Base-by-base conservation (phyloP, 2,329 filamentous ascomycete species). In the Pseudogymnoascus sp. region DNA sequence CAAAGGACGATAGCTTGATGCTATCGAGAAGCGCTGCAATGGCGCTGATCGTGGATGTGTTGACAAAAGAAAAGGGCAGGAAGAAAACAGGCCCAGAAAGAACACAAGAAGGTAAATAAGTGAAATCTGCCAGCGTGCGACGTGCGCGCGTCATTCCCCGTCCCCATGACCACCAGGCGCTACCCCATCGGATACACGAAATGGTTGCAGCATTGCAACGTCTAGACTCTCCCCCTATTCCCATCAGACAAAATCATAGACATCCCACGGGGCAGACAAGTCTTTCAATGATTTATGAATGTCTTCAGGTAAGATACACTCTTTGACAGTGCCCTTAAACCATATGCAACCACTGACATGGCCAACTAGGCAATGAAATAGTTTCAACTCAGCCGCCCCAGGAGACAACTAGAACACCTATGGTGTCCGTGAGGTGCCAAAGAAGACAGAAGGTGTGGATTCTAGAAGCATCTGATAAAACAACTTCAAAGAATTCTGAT, bases 121-220 rank as follows among this genome's bases (percentile, higher is more conserved):
- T 54, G 47, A 54, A 54, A 54, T 54, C 8, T 18, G 47, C 28
- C 47, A 32, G 25, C 47, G 47, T 54, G 47, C 47, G 47, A 54
- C 47, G 6, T 54, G 47, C 47, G 47, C 47, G 47, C 47, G 47
- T 54, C 47, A 54, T 54, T 16, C 47, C 47, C 28, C 47, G 47
- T 54, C 47, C 47, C 28, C 47, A 54, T 54, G 47, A 54, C 28
- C 47, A 6, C 47, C 47, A 54, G 28, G 28, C 47, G 47, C 47
- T 32, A 54, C 47, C 25, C 47, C 28, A 20, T 30, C 9, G 6
- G 47, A 54, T 54, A 54, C 25, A 54, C 8, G 28, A 32, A 54
- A 32, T 54, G 12, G 28, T 54, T 54, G 47, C 28, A 20, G 28
- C 6, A 32, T 54, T 54, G 47, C n/a, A 54, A 54, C 47, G 4